These are phyloP conservation scores for Murraya koenigii DNA, from an alignment of 345 rosid genomes.

Conservation along the genomic window DNA sequence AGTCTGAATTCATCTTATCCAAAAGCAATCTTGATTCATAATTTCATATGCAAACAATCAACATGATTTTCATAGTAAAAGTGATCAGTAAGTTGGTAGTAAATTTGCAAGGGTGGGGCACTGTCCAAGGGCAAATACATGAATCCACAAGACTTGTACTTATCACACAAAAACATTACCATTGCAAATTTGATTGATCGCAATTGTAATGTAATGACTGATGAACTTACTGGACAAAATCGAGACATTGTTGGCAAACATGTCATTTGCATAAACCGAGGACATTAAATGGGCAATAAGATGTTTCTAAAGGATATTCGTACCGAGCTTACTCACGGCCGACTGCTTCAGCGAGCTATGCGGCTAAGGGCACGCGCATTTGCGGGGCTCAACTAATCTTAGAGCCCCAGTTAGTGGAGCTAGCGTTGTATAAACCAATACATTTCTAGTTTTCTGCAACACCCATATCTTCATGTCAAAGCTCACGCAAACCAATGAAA, in stretches of 20 bases:
- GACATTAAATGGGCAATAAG: slow-evolving; percentile 8
- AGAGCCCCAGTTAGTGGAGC: slow-evolving; percentile 6
- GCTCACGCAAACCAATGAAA: slow-evolving; percentile 7
- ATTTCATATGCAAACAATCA: neutral
- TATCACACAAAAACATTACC: neutral
- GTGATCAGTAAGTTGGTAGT: neutral
- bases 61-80: neutral
- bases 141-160: neutral
- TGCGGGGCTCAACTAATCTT: slow-evolving; percentile 25
- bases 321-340: neutral
- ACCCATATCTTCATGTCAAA: slow-evolving; percentile 14
- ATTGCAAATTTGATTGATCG: neutral
- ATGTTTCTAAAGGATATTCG: slow-evolving; percentile 39
- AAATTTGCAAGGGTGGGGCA: neutral
- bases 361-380: slow-evolving; percentile 23
- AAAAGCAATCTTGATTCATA: neutral
- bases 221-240: neutral
- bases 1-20: too few species aligned
- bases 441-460: neutral
- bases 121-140: neutral
- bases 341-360: slow-evolving; percentile 20
- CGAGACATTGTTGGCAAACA: slow-evolving; percentile 14
- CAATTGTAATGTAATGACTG: neutral
- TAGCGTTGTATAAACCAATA: slow-evolving; percentile 1
- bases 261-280: neutral